Conservation (phyloP, 805 yeast species). For the Starmerella kuoi region DNA sequence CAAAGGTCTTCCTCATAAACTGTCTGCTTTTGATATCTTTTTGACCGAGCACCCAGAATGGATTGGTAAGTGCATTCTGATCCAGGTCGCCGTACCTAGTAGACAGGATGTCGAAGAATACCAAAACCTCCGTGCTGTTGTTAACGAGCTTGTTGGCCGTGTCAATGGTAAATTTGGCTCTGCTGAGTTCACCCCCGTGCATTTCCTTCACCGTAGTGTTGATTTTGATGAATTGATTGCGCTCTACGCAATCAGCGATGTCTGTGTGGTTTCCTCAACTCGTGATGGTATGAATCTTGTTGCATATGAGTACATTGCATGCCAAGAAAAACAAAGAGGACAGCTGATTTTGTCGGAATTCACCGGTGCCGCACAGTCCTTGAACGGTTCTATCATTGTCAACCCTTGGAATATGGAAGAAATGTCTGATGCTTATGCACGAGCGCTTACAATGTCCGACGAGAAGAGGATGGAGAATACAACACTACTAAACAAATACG, state of each 20-base stretch:
- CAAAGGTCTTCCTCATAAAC: constrained; percentile 94
- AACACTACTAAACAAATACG: constrained; percentile 71
- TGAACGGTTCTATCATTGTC: constrained; percentile 85
- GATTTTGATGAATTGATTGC: constrained; percentile 87
- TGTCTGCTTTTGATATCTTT: constrained; percentile 91
- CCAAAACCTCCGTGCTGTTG: constrained; percentile 83
- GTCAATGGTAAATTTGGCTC: constrained; percentile 95
- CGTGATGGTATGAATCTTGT: constrained; percentile 98
- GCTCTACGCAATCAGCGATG: constrained; percentile 73
- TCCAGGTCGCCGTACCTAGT: constrained; percentile 95
- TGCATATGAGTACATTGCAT: constrained; percentile 90
- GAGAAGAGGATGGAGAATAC: constrained; percentile 73
- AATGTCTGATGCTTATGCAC: constrained; percentile 70
- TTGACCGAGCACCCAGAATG: constrained; percentile 90
- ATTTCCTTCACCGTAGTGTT: constrained; percentile 84
- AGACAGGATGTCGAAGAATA: constrained; percentile 98
- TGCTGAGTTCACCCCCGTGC: constrained; percentile 94
- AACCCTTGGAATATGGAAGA: constrained; percentile 99
- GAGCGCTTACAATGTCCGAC: constrained; percentile 70
- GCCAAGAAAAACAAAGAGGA: constrained; percentile 79
- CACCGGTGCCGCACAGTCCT: constrained; percentile 98
- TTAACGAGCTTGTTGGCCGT: constrained; percentile 91
- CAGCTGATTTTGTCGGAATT: constrained; percentile 82
- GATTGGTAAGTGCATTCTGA: constrained; percentile 91
- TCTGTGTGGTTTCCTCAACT: constrained; percentile 84